Evolutionary conservation across 129 eudicot genomes (phyloP).

Genomic region (Erigeron canadensis): DNA sequence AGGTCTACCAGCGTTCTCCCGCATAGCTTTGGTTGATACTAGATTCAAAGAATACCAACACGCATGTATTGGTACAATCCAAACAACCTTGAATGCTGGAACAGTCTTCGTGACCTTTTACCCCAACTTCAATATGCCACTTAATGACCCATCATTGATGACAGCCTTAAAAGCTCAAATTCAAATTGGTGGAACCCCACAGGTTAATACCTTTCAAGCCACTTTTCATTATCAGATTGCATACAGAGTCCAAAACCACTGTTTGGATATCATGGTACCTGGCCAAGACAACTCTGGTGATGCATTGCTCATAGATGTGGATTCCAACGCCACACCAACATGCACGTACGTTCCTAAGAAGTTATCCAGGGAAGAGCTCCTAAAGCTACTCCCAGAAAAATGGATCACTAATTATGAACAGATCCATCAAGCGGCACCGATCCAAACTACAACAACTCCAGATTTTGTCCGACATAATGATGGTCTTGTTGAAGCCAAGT

Average conservation of each 20-base stretch:
- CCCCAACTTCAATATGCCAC: not conserved
- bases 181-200: not conserved
- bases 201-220: not conserved
- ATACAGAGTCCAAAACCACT: not conserved
- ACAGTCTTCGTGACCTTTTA: too few species aligned
- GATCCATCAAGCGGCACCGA: too few species aligned
- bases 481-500: too few species aligned
- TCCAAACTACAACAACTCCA: too few species aligned
- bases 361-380: too few species aligned
- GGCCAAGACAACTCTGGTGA: not conserved
- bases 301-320: not conserved
- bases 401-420: too few species aligned
- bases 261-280: not conserved
- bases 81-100: too few species aligned
- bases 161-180: not conserved
- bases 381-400: too few species aligned
- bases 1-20: not conserved
- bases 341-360: not conserved
- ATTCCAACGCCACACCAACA: not conserved
- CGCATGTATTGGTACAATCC: too few species aligned
- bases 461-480: too few species aligned
- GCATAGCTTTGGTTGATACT: not conserved
- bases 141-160: not conserved
- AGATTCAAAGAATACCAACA: not conserved
- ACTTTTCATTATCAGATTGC: conserved; percentile 3